Conservation (phyloP, 306 rosid species). For the Inga leiocalycina region DNA sequence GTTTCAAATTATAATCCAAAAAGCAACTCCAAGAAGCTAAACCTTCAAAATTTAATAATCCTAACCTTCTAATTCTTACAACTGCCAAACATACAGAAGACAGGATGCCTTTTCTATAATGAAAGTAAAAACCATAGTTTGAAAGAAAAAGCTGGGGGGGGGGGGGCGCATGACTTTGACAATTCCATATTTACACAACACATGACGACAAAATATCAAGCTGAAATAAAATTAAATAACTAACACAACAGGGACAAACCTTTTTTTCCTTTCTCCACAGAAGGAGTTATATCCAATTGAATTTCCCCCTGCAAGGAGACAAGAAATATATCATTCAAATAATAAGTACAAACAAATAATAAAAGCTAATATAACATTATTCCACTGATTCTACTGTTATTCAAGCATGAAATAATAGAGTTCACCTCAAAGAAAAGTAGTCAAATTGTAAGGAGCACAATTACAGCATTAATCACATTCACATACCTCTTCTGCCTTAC, state of each 20-base stretch:
- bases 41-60: conserved; percentile 4
- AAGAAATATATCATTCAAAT: conserved; percentile 18
- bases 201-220: conserved; percentile 18
- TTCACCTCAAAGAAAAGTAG: background rate
- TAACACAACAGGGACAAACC: conserved; percentile 46
- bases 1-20: conserved; percentile 26
- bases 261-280: conserved; percentile 53
- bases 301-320: conserved; percentile 59
- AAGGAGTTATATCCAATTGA: conserved; percentile 45
- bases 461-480: conserved; percentile 18
- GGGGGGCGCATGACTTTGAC: background rate
- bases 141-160: background rate
- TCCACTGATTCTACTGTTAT: conserved; percentile 2
- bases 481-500: conserved; percentile 53
- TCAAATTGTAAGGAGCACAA: conserved; percentile 17
- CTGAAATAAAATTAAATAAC: conserved; percentile 8
- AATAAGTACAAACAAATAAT: conserved; percentile 24
- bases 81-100: background rate
- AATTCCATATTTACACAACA: background rate
- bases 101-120: background rate
- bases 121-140: background rate
- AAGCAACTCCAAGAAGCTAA: conserved; percentile 18
- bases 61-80: conserved; percentile 24
- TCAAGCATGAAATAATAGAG: background rate
- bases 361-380: conserved; percentile 18